A percentile compares a stretch with the other conserved stretches of the same genome.
Conservation (phyloP, 345 rosid genomes). For the Citrus sinensis region DNA sequence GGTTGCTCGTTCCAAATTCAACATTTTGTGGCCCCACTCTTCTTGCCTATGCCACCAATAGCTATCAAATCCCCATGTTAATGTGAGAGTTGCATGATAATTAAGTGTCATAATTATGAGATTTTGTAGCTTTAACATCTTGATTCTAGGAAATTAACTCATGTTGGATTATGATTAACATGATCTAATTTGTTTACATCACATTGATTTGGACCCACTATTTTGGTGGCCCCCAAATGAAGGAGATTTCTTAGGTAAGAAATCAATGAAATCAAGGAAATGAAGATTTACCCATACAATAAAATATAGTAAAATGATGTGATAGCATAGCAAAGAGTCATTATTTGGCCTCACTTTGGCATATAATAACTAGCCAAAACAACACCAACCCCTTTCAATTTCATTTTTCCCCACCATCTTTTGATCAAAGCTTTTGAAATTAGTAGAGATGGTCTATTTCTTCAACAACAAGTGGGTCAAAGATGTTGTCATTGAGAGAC, state of each 20-base stretch:
- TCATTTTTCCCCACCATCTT: background rate
- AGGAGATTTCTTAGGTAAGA: conserved; percentile 50
- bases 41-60: conserved; percentile 1
- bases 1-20: conserved; percentile 4
- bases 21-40: conserved; percentile 6
- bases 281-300: conserved; percentile 31
- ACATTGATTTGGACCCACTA: conserved; percentile 49
- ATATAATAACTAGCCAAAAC: conserved; percentile 14
- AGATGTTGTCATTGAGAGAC: conserved; percentile 22
- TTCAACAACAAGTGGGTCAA: conserved; percentile 56
- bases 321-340: conserved; percentile 48
- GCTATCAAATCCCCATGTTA: conserved; percentile 17
- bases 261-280: conserved; percentile 38
- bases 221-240: conserved; percentile 27
- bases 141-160: conserved; percentile 42
- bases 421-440: background rate
- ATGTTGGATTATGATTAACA: conserved; percentile 47
- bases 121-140: conserved; percentile 43
- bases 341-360: conserved; percentile 11
- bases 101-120: conserved; percentile 54
- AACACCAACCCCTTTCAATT: conserved; percentile 26
- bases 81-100: conserved; percentile 37
- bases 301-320: conserved; percentile 35
- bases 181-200: conserved; percentile 48
- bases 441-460: conserved; percentile 33